Percentiles rank a stretch among this genome's conserved stretches.
Conservation (phyloP, 2,329 filamentous ascomycete species). For the Ceratocystis albifundus region DNA sequence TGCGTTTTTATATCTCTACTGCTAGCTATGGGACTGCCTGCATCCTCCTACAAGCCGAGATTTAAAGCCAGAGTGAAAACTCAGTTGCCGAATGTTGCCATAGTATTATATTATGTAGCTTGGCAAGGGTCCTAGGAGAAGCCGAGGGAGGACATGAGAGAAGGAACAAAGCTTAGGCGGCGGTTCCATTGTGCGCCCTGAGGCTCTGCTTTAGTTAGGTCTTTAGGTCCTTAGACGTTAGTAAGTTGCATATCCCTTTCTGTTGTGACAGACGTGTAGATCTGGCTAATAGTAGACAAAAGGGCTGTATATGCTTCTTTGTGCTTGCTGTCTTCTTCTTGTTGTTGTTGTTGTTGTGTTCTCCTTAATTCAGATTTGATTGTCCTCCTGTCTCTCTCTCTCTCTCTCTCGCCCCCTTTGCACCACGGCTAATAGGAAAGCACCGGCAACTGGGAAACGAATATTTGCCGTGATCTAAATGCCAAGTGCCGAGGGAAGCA, state of each 20-base stretch:
- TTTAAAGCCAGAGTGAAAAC: neutral
- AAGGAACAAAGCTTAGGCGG: neutral
- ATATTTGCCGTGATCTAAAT: constrained; percentile 1
- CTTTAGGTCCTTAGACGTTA: neutral
- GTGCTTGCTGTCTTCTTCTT: neutral
- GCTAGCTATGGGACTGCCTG: neutral
- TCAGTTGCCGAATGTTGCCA: constrained; percentile 1
- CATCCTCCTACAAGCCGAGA: neutral
- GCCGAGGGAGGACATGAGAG: neutral
- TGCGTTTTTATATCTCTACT: neutral
- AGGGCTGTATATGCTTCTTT: neutral
- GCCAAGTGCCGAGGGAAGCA: neutral
- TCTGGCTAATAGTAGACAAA: neutral
- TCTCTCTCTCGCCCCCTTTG: too few relatives aligned
- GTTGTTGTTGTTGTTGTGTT: too few relatives aligned
- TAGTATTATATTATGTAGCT: neutral
- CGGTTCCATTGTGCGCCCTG: neutral
- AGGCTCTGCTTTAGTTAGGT: neutral
- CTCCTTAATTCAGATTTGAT: too few relatives aligned
- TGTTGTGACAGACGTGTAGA: neutral
- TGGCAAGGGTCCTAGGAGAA: neutral
- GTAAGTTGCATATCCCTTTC: neutral
- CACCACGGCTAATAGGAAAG: too few relatives aligned
- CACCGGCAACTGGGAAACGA: neutral
- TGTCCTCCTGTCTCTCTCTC: too few relatives aligned